Evolutionary conservation across 352 stramenopile genomes (phyloP).

Genomic region (Globisporangium yorkense): DNA sequence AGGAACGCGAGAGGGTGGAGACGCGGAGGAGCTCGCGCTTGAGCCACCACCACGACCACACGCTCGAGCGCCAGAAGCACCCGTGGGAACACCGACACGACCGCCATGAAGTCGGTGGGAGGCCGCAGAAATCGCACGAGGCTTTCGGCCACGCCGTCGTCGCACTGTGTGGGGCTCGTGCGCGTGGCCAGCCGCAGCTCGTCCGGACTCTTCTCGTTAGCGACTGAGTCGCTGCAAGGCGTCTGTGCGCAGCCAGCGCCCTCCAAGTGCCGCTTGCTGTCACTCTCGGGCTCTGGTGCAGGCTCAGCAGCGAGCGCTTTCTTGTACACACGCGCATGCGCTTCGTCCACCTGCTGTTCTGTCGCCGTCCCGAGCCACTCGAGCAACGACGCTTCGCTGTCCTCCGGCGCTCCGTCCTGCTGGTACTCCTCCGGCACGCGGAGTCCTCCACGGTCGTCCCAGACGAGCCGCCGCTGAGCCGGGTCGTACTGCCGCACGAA

Average conservation of each 20-base stretch:
- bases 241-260: neutral
- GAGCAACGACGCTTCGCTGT: neutral
- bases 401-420: neutral
- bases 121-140: neutral
- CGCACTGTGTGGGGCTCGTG: neutral
- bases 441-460: neutral
- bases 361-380: neutral
- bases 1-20: conserved; percentile 4
- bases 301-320: neutral
- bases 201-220: neutral
- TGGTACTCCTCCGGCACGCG: neutral
- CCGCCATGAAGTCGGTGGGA: neutral
- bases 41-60: neutral
- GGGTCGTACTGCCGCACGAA: conserved; percentile 9
- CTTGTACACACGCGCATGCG: neutral
- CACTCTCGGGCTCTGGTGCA: neutral
- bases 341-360: neutral
- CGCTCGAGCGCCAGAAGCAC: neutral
- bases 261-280: neutral
- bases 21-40: neutral
- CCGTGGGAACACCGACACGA: neutral
- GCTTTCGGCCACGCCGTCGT: neutral
- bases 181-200: neutral
- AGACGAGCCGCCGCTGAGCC: neutral
- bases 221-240: neutral